These are phyloP conservation scores for Cystobasidium slooffiae DNA, from an alignment of 1,284 basidiomycete species.

Conservation along the genomic window DNA sequence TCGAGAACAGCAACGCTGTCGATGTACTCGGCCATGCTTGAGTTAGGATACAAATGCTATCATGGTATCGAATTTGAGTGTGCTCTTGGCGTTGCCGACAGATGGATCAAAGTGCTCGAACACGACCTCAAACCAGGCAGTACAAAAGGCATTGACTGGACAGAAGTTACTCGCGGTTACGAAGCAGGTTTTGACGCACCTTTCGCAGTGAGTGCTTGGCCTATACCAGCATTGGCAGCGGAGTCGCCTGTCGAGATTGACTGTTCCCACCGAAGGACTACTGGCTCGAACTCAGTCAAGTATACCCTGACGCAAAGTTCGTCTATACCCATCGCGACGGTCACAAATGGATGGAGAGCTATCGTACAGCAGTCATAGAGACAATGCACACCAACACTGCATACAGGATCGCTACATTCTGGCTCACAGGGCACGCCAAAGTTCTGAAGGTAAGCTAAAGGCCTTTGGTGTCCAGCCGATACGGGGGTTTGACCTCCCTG, in stretches of 20 bases:
- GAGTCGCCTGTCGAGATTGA: too few relatives aligned
- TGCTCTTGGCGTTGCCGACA: not conserved
- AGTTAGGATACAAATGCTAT: not conserved
- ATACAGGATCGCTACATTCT: not conserved
- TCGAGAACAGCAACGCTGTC: slow-evolving; percentile 4
- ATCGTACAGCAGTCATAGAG: not conserved
- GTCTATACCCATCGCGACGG: not conserved
- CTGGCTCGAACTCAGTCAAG: not conserved
- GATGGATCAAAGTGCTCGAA: not conserved
- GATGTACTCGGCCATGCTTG: not conserved
- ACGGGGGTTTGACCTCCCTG: too few relatives aligned
- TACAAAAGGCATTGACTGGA: not conserved
- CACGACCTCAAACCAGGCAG: not conserved
- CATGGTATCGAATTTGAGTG: not conserved
- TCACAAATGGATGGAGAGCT: not conserved
- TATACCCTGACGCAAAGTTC: not conserved
- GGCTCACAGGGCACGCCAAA: not conserved
- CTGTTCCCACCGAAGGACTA: too few relatives aligned
- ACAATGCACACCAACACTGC: not conserved
- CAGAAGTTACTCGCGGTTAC: not conserved
- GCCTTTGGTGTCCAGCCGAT: too few relatives aligned
- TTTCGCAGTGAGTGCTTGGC: too few relatives aligned
- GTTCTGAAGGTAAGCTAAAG: not conserved
- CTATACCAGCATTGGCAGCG: too few relatives aligned
- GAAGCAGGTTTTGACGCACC: not conserved